Conservation (phyloP, 2,329 filamentous ascomycete species). For the Aspergillus ruber region DNA sequence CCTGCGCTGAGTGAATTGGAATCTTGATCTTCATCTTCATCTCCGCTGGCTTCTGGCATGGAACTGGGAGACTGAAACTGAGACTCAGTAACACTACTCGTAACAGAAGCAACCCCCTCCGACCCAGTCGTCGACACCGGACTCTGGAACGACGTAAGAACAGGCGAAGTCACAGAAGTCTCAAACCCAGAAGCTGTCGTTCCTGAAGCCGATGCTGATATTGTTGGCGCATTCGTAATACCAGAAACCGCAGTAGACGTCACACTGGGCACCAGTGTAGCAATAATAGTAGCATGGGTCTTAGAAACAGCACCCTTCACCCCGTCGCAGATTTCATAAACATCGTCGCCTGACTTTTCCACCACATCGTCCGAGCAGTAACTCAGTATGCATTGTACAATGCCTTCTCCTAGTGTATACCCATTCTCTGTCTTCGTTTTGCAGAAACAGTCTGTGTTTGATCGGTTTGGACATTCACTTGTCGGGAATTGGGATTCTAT, state of each 20-base stretch:
- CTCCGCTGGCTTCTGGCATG: slow-evolving; percentile 6
- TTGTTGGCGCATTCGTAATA: slow-evolving; percentile 2
- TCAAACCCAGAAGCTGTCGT: slow-evolving; percentile 2
- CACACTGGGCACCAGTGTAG: slow-evolving; percentile 21
- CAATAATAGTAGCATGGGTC: slow-evolving; percentile 33
- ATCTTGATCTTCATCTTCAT: neutral
- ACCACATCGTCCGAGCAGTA: slow-evolving; percentile 47
- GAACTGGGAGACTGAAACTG: slow-evolving; percentile 7
- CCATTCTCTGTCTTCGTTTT: slow-evolving; percentile 52
- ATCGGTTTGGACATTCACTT: slow-evolving; percentile 43
- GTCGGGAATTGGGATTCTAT: slow-evolving; percentile 53
- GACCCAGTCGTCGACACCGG: slow-evolving; percentile 11
- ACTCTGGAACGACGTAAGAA: slow-evolving; percentile 10
- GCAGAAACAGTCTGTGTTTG: slow-evolving; percentile 60
- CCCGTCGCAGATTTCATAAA: slow-evolving; percentile 52
- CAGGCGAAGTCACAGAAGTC: slow-evolving; percentile 5
- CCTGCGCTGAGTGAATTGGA: slow-evolving; percentile 18
- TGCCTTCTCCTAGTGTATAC: slow-evolving; percentile 66
- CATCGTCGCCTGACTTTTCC: slow-evolving; percentile 31
- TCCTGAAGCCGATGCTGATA: neutral
- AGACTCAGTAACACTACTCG: slow-evolving; percentile 1
- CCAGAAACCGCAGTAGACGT: slow-evolving; percentile 4
- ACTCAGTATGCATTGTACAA: slow-evolving; percentile 59
- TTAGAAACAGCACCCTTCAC: slow-evolving; percentile 28
- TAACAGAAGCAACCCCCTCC: neutral